Base-by-base conservation (phyloP, 75 land plant genomes). In the Picea sitchensis region DNA sequence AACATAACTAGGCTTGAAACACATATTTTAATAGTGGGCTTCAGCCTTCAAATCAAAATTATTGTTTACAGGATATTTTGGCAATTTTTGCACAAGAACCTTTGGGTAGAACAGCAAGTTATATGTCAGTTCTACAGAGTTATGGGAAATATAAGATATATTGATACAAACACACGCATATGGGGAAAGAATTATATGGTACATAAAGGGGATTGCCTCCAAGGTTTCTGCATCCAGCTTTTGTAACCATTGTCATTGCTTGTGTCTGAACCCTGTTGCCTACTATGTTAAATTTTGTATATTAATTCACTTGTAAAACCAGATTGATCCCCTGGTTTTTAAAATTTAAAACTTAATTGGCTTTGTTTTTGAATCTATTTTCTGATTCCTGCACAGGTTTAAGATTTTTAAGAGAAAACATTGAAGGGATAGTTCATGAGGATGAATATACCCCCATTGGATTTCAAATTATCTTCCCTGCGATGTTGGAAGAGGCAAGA, bases 391-490 rank as follows among this genome's bases (percentile, higher is more conserved):
- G 26, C 3, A 71, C 74, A 71, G 74, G 74, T n/a, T 71, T 71
- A 38, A 71, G 54, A 44, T 71, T 41, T 71, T 41, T 71, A 44
- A 71, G 74, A 71, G 23, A 41, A 71, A 81, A 89, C 58, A 65
- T 84, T 78, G 82, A 61, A 59, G 77, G 59, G 8, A 75, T 77
- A 34, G 64, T 14, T 41, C 81, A 77, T 58, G 83, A 84, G 76
- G 75, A 80, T 14, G 80, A 84, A 77, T 74, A 76, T 62, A 73
- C 82, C 54, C 86, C 86, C 41, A 21, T 83, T 71, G 90, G 90
- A 57, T 89, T 86, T 78, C 84, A 86, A 15, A 82, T 89, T 36
- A 86, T 86, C 62, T 89, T 89, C 75, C 81, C 88, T 73, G 86
- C 81, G 59, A 81, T 89, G 88, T 36, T 86, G 54, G 84, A 86